These are phyloP conservation scores for Ogataea ramenticola DNA, from an alignment of 805 yeast species.

Conservation along the genomic window DNA sequence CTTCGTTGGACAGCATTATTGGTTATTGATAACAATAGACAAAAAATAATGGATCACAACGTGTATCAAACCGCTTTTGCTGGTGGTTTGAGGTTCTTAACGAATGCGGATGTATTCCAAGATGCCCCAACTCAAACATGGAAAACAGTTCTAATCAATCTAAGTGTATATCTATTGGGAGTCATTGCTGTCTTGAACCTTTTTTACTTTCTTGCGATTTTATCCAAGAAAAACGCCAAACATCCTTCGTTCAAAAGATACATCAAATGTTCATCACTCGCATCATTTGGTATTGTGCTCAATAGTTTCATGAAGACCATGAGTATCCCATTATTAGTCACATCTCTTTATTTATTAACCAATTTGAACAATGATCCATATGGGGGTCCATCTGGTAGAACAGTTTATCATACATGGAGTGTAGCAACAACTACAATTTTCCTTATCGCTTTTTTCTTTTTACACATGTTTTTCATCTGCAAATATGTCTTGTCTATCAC, in stretches of 20 bases:
- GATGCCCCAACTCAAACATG: slow-evolving; percentile 19
- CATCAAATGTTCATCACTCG: slow-evolving; percentile 16
- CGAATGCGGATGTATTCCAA: slow-evolving; percentile 17
- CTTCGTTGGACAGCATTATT: slow-evolving; percentile 53
- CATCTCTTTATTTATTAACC: slow-evolving; percentile 23
- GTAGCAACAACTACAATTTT: slow-evolving; percentile 27
- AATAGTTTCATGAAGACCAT: slow-evolving; percentile 27
- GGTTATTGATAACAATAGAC: slow-evolving; percentile 11
- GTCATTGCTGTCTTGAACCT: slow-evolving; percentile 14
- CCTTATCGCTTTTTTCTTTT: slow-evolving; percentile 26
- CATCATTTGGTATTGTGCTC: slow-evolving; percentile 27
- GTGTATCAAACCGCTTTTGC: slow-evolving; percentile 34
- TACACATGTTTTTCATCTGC: slow-evolving; percentile 27
- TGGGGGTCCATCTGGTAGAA: slow-evolving; percentile 9
- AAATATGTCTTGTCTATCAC: slow-evolving; percentile 20
- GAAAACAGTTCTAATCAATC: slow-evolving; percentile 37
- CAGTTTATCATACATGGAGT: slow-evolving; percentile 11
- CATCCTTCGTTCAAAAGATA: slow-evolving; percentile 9
- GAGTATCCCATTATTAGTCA: slow-evolving; percentile 36
- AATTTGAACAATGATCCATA: slow-evolving; percentile 10
- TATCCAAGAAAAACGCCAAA: slow-evolving; percentile 3
- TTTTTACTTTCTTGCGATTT: slow-evolving; percentile 2
- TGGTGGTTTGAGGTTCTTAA: slow-evolving; percentile 34
- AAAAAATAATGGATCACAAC: slow-evolving; percentile 20
- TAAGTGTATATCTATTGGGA: slow-evolving; percentile 16